A percentile compares a stretch with the other conserved stretches of the same genome.
These are phyloP conservation scores for Triticum aestivum DNA, from an alignment of 176 grass and related monocot genomes.

Conservation along the genomic window DNA sequence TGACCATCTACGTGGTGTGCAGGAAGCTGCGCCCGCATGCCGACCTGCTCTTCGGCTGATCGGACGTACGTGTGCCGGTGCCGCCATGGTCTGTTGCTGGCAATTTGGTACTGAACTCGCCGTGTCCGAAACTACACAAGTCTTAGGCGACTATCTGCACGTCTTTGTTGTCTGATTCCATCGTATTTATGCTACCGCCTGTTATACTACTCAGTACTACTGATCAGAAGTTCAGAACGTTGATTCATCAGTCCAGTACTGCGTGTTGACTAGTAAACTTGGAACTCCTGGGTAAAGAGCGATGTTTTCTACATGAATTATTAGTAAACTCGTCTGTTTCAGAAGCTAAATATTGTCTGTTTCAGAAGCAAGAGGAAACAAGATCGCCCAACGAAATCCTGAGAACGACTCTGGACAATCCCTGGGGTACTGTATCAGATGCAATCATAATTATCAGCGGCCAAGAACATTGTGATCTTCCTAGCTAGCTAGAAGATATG, in stretches of 20 bases:
- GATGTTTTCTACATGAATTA: too few relatives aligned
- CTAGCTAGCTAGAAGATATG: too few relatives aligned
- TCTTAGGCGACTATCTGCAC: not conserved
- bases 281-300: not conserved
- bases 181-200: not conserved
- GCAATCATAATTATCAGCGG: too few relatives aligned
- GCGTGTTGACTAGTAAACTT: not conserved
- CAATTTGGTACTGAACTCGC: not conserved
- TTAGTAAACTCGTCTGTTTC: too few relatives aligned
- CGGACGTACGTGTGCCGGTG: not conserved
- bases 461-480: too few relatives aligned
- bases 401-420: too few relatives aligned
- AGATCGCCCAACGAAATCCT: too few relatives aligned
- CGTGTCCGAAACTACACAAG: too few relatives aligned
- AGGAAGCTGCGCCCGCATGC: not conserved
- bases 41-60: not conserved
- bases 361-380: too few relatives aligned
- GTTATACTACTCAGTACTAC: too few relatives aligned
- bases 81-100: not conserved
- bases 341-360: too few relatives aligned
- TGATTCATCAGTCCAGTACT: not conserved
- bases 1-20: conserved; percentile 1
- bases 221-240: not conserved
- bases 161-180: not conserved
- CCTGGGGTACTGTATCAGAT: too few relatives aligned